phyloP scores from a whole-genome alignment of 768 basidiomycete species.

The Cyclocybe cylindracea region DNA sequence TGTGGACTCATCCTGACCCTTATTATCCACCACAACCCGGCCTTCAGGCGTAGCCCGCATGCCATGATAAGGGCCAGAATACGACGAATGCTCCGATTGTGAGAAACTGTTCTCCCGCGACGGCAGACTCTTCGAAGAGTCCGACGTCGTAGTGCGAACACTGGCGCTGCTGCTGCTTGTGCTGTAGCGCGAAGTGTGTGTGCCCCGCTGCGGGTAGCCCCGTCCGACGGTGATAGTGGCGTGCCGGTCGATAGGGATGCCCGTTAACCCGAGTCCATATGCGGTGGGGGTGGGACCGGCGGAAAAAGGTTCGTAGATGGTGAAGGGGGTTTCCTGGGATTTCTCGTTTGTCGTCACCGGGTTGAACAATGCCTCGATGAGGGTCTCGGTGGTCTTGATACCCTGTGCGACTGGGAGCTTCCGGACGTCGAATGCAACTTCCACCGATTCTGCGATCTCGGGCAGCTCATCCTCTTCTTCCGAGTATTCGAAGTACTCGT shows the following conservation, averaged over 20 bases:
- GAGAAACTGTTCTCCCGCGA: slow-evolving; percentile 4
- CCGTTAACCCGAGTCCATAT: slow-evolving; percentile 9
- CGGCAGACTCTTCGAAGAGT: slow-evolving; percentile 5
- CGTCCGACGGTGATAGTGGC: slow-evolving; percentile 8
- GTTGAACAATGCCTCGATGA: slow-evolving; percentile 83
- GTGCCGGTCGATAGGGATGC: slow-evolving; percentile 1
- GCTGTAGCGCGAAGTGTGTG: slow-evolving; percentile 11
- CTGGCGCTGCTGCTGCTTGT: slow-evolving; percentile 24
- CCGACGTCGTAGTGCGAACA: slow-evolving; percentile 15
- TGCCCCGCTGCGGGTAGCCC: background rate
- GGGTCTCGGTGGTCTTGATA: slow-evolving; percentile 64
- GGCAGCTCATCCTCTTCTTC: slow-evolving; percentile 2
- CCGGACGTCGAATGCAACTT: slow-evolving; percentile 35
- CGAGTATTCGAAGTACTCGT: slow-evolving; percentile 3
- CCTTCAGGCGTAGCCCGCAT: slow-evolving; percentile 15
- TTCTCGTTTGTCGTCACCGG: slow-evolving; percentile 52
- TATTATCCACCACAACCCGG: slow-evolving; percentile 16
- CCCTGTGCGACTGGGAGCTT: slow-evolving; percentile 56
- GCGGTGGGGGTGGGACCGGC: background rate
- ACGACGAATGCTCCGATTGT: slow-evolving; percentile 1
- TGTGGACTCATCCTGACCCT: no score
- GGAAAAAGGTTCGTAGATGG: slow-evolving; percentile 32
- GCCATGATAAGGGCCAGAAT: background rate
- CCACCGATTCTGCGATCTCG: background rate
- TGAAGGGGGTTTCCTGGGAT: slow-evolving; percentile 42